phyloP scores from a whole-genome alignment of 192 early-diverging fungal genomes.

The Pilobolus umbonatus region DNA sequence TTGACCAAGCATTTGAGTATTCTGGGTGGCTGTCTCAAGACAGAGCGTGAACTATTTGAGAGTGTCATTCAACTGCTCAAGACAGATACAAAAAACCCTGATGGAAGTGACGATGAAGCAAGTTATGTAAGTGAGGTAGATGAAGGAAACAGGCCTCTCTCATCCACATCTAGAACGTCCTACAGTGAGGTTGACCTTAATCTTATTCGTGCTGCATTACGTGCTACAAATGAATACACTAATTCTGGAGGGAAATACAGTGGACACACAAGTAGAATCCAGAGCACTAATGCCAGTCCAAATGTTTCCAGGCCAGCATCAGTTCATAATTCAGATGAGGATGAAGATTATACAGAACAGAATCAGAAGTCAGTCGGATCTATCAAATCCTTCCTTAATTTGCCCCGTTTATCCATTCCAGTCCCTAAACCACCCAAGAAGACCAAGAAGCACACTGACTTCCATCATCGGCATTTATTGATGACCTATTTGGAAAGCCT shows the following conservation, averaged over 20 bases:
- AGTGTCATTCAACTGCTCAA: slow-evolving; percentile 16
- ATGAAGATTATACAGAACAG: slow-evolving; percentile 22
- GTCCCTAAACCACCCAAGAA: slow-evolving; percentile 23
- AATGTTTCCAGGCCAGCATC: background rate
- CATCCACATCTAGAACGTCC: background rate
- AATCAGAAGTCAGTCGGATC: slow-evolving; percentile 28
- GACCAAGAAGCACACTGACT: slow-evolving; percentile 40
- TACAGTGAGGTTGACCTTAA: slow-evolving; percentile 10
- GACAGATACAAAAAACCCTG: slow-evolving; percentile 1
- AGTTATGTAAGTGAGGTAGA: background rate
- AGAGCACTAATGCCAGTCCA: background rate
- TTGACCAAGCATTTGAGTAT: slow-evolving; percentile 31
- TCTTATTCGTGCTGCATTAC: slow-evolving; percentile 14
- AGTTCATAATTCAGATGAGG: background rate
- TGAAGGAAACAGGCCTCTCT: background rate
- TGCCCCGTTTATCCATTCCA: slow-evolving; percentile 4
- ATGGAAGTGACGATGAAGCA: slow-evolving; percentile 17
- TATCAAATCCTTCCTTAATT: slow-evolving; percentile 11
- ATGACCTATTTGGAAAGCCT: slow-evolving; percentile 46
- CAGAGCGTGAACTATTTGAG: slow-evolving; percentile 32
- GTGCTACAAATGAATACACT: slow-evolving; percentile 17
- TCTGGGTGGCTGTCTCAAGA: slow-evolving; percentile 28
- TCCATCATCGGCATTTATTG: slow-evolving; percentile 42
- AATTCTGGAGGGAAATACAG: background rate
- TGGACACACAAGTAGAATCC: background rate